Conservation (phyloP, 2,329 filamentous ascomycete genomes). For the Aureobasidium sp. region DNA sequence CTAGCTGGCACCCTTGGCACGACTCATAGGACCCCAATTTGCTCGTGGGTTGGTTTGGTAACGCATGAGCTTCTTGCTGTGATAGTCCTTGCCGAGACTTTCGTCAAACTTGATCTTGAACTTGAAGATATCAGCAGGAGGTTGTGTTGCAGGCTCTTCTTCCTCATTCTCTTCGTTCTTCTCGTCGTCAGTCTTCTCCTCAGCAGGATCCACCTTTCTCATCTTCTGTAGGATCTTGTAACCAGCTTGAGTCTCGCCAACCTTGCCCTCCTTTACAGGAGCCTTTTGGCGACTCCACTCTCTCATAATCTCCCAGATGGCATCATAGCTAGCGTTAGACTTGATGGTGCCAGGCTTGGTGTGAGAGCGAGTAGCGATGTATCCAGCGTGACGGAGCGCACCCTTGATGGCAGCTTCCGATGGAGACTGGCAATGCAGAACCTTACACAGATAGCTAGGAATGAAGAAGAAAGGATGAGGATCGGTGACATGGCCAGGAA, state of each 20-base stretch:
- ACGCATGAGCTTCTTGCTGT: constrained; percentile 62
- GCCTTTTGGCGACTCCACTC: constrained; percentile 81
- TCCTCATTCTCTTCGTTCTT: constrained; percentile 15
- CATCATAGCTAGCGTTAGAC: constrained; percentile 84
- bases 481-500: constrained; percentile 60
- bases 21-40: constrained; percentile 83
- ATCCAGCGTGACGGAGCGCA: constrained; percentile 73
- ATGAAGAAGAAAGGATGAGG: constrained; percentile 81
- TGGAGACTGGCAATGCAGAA: constrained; percentile 72
- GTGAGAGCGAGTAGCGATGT: constrained; percentile 77
- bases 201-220: constrained; percentile 26
- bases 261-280: constrained; percentile 65
- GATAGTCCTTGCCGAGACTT: constrained; percentile 61
- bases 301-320: constrained; percentile 87
- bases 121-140: constrained; percentile 31
- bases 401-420: constrained; percentile 73
- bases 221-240: constrained; percentile 52
- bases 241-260: constrained; percentile 65
- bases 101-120: constrained; percentile 73
- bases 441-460: constrained; percentile 65
- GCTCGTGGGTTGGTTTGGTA: constrained; percentile 87
- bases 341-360: constrained; percentile 85
- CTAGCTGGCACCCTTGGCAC: constrained; percentile 33
- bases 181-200: constrained; percentile 21
- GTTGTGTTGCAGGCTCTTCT: background rate